Base-by-base conservation (phyloP, 306 rosid genomes). In the Begonia loranthoides region DNA sequence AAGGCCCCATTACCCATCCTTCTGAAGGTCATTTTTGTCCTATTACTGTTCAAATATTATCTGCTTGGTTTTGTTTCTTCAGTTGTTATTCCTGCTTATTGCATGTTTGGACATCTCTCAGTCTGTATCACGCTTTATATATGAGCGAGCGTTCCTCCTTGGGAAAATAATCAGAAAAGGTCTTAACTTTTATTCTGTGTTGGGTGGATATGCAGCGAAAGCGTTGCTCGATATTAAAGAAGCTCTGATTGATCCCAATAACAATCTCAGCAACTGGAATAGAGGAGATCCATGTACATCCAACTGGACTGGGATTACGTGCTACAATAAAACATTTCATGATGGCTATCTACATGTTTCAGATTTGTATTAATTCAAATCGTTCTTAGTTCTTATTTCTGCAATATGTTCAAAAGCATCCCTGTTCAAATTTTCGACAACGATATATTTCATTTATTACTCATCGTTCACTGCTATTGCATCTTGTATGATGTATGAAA, bases 251-350 rank as follows among this genome's bases (percentile, higher is more conserved):
- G 96, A 92, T 73, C 77, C 82, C 28, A 67, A 80, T 60, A 54
- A 77, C 63, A 86, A 80, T 74, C 74, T 92, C 74, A 83, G 70
- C 63, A 80, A 69, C 54, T 92, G 99, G 99, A 53, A 73, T 49
- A 28, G 9, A 4, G 94, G 94, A 49, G 96, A 92, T 59, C 96
- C 99, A 10, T 92, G 99, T 59, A 66, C 71, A 4, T 59, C 79
- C 24, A 66, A 41, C 9, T 92, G 99, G 99, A 86, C 71, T 15
- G 87, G 99, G 38, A 80, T 92, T 69, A 8, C 67, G 47, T 92
- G 99, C 84, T 69, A 40, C 88, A 78, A 75, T 48, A 36, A 2
- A 10, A 43, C 84, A 54, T 34, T 59, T 17, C 52, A 16, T 1
- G 96, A 83, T 74, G 84, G 78, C 64, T 76, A 64, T 76, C 87